Evolutionary conservation across 768 basidiomycete genomes (phyloP), one percentile per base, ranked within the genome.

Genomic region (Lentinus brumalis): DNA sequence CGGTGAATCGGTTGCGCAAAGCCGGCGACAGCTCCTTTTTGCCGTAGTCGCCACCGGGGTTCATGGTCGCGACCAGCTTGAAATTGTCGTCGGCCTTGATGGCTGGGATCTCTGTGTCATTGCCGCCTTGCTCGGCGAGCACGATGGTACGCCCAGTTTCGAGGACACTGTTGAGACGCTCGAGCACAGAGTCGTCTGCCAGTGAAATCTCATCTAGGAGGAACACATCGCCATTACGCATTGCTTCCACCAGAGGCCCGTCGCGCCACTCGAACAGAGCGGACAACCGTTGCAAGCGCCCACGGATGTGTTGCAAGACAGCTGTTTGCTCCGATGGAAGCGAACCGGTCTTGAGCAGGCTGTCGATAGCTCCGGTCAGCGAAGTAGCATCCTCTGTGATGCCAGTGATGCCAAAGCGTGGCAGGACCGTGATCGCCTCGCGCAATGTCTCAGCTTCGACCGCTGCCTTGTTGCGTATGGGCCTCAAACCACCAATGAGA

Each of bases 11-110:
- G 75, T 98, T 99, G 18, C 97, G 86, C 41, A 99, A 79, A 0
- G 97, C 97, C 35, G 96, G 96, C 1, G 97, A 98, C 2, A 99
- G 78, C 71, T 99, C 97, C 72, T 98, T 99, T 80, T 99, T 99
- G 26, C 97, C 97, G 68, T 96, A 98, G 70, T 99, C 97, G 14
- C 97, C 97, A 18, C 97, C 97, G 0, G 97, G 97, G 72, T 99
- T 99, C 97, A 99, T 99, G 3, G 97, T 98, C 2, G 97, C 94
- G 0, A 98, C 79, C 40, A 99, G 85, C 71, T 95, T 89, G 81
- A 99, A 99, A 1, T 75, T 76, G 4, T 81, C 76, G 7, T 77
- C 71, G 8, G 94, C 96, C 18, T 75, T 77, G 44, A 98, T 78
- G 7, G 81, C 79, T 32, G 88, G 84, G 63, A 88, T 80, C 35